phyloP scores from a whole-genome alignment of 1,284 basidiomycete species.

The Sphagnurus paluster region DNA sequence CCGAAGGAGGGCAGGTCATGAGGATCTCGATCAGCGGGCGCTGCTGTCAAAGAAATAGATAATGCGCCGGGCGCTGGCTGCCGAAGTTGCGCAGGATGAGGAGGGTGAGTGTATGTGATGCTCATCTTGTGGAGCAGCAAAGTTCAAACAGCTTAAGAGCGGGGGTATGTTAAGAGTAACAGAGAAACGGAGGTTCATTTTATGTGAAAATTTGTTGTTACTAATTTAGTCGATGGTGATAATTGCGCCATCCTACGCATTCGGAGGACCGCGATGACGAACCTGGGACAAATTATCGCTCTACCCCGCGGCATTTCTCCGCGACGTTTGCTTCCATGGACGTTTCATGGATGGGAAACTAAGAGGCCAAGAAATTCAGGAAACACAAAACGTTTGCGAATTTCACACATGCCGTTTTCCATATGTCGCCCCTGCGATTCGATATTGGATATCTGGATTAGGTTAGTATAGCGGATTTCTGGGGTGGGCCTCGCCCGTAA shows the following conservation, averaged over 20 bases:
- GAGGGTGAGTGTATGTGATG: slow-evolving; percentile 11
- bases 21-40: slow-evolving; percentile 42
- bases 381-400: too few relatives aligned
- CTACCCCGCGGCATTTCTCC: too few relatives aligned
- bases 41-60: slow-evolving; percentile 1
- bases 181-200: background rate
- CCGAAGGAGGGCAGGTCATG: slow-evolving; percentile 62
- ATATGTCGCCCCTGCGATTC: too few relatives aligned
- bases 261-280: slow-evolving; percentile 12
- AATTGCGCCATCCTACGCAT: slow-evolving; percentile 21
- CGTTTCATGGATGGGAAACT: too few relatives aligned
- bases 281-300: too few relatives aligned
- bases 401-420: too few relatives aligned
- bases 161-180: background rate
- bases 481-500: too few relatives aligned
- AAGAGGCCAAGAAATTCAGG: too few relatives aligned
- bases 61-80: background rate
- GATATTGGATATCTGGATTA: too few relatives aligned
- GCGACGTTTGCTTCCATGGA: too few relatives aligned
- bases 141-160: background rate
- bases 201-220: background rate
- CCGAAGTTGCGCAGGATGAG: slow-evolving; percentile 11
- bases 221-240: slow-evolving; percentile 4
- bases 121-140: slow-evolving; percentile 6
- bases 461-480: too few relatives aligned